Evolutionary conservation across 139 green algal genomes (phyloP).

Genomic region (Axilococcus clingmanii): DNA sequence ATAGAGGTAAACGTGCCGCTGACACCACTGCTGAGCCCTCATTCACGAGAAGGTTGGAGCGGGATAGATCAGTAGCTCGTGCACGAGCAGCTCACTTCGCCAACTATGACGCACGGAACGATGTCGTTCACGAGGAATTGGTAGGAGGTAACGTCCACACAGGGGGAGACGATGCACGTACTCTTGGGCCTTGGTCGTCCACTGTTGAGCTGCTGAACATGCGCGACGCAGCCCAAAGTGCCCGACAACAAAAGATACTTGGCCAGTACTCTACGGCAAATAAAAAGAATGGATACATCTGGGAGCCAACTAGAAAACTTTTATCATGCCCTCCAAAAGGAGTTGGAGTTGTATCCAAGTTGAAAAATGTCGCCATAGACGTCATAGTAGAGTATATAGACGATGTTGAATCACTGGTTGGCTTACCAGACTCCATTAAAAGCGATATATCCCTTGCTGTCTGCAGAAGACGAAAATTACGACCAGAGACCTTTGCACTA

Average conservation of each 20-base stretch:
- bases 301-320: constrained; percentile 32
- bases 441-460: constrained; percentile 32
- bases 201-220: constrained; percentile 51
- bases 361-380: constrained; percentile 31
- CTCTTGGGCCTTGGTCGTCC: constrained; percentile 48
- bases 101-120: constrained; percentile 24
- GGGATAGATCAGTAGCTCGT: not conserved
- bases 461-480: constrained; percentile 28
- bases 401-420: constrained; percentile 46
- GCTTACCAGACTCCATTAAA: constrained; percentile 48
- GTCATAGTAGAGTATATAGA: constrained; percentile 46
- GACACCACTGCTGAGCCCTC: not conserved
- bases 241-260: constrained; percentile 32
- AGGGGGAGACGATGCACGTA: constrained; percentile 39
- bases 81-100: constrained; percentile 51
- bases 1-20: not conserved
- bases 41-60: not conserved
- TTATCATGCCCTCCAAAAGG: constrained; percentile 11
- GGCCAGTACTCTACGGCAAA: constrained; percentile 1
- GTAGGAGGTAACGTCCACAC: constrained; percentile 22
- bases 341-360: constrained; percentile 12
- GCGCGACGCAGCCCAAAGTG: constrained; percentile 31
- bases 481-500: constrained; percentile 23
- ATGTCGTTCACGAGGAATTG: constrained; percentile 12
- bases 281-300: constrained; percentile 7